Percentiles rank a stretch among this genome's conserved stretches.
These are phyloP conservation scores for Cystobasidiaceae sp. DNA, from an alignment of 1,284 basidiomycete genomes.

Conservation along the genomic window DNA sequence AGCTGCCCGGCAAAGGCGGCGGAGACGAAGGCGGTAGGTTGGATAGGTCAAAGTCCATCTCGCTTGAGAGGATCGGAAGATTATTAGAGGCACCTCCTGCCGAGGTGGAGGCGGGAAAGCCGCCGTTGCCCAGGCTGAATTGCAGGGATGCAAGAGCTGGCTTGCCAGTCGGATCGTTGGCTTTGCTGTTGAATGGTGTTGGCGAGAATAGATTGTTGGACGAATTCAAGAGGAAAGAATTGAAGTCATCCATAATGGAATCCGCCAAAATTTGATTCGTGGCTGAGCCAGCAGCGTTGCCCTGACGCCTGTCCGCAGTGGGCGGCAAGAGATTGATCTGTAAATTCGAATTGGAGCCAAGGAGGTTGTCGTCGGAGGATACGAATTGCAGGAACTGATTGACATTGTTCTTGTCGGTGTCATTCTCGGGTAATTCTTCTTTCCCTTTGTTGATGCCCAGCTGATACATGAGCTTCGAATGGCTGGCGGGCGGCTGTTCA, in stretches of 20 bases:
- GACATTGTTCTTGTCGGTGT: neutral
- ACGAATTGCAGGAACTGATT: neutral
- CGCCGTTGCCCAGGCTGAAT: too few relatives aligned
- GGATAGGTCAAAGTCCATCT: conserved; percentile 18
- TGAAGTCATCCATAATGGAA: conserved; percentile 24
- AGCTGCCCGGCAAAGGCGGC: conserved; percentile 21
- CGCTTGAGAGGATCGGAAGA: conserved; percentile 9
- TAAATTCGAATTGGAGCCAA: conserved; percentile 3
- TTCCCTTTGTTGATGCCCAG: neutral
- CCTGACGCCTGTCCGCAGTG: conserved; percentile 12
- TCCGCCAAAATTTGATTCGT: neutral
- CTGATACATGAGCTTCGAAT: conserved; percentile 9
- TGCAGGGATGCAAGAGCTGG: neutral
- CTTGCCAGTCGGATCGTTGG: conserved; percentile 1
- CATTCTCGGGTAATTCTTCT: neutral
- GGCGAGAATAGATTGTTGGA: conserved; percentile 15
- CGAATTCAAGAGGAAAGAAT: conserved; percentile 17
- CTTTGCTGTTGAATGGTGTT: conserved; percentile 2
- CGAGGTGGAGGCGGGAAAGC: too few relatives aligned
- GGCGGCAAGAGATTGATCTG: conserved; percentile 26
- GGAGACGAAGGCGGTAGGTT: conserved; percentile 28
- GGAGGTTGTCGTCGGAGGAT: conserved; percentile 21
- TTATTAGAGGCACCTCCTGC: too few relatives aligned
- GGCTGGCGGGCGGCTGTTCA: conserved; percentile 19
- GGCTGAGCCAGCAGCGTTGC: neutral